These are phyloP conservation scores for Prunus yedoensis DNA, from an alignment of 331 rosid species.

Conservation along the genomic window DNA sequence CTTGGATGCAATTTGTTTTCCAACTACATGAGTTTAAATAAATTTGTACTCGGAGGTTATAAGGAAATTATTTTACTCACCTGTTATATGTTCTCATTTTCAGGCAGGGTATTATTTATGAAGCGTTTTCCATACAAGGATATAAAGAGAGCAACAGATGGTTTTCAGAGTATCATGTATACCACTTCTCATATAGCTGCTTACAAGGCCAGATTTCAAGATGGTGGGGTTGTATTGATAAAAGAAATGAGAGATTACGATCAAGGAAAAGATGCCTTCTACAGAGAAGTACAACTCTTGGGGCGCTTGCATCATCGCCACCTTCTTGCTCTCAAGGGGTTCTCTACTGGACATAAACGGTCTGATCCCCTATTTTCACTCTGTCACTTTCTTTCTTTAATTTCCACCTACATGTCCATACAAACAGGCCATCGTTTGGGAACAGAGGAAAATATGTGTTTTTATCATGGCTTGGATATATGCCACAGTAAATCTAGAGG, in stretches of 20 bases:
- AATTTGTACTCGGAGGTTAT: background rate
- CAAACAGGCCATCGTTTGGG: background rate
- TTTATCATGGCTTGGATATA: background rate
- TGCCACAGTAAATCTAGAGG: background rate
- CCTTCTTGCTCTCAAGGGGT: slow-evolving; percentile 79
- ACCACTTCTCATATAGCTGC: slow-evolving; percentile 60
- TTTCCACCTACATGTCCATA: background rate
- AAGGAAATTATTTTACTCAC: background rate
- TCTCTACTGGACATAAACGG: slow-evolving; percentile 73
- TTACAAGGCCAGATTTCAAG: slow-evolving; percentile 66
- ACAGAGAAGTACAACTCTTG: slow-evolving; percentile 67
- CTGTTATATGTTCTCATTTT: slow-evolving; percentile 23
- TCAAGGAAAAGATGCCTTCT: slow-evolving; percentile 50
- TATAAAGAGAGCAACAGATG: slow-evolving; percentile 70
- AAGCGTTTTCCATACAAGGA: slow-evolving; percentile 67
- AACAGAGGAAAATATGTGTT: background rate
- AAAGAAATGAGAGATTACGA: slow-evolving; percentile 59
- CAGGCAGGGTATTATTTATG: slow-evolving; percentile 58
- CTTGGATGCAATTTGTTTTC: background rate
- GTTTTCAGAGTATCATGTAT: slow-evolving; percentile 61
- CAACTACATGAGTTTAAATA: background rate
- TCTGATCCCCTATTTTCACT: slow-evolving; percentile 21
- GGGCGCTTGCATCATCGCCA: slow-evolving; percentile 94
- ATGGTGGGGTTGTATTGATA: slow-evolving; percentile 61
- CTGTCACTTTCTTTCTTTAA: background rate